Base-by-base conservation (phyloP, 306 rosid genomes). In the Cercis canadensis region DNA sequence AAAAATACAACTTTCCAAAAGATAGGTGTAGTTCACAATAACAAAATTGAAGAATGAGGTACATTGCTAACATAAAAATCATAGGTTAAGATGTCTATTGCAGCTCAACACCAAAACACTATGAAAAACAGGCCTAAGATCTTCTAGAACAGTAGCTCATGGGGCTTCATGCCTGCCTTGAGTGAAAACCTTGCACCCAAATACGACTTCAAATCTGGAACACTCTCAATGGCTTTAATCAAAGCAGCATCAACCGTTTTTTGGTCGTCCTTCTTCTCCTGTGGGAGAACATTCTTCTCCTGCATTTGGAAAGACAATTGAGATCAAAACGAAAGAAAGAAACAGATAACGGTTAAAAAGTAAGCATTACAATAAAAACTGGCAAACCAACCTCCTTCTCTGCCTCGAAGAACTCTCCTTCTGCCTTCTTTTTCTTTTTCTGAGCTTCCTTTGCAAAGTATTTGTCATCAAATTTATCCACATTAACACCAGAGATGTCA, bases 211-310 rank as follows among this genome's bases (percentile, higher is more conserved):
- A 92, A 82, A 7, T 92, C 96, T 3, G 94, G 77, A 52, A 87
- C 96, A 50, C 78, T 72, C 62, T 87, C 90, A 0, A 89, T 84
- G 62, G 87, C 80, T 76, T 87, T 87, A 4, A 92, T 16, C 81
- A 92, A 74, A 0, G 76, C 72, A 1, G 85, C 51, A 65, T 89
- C 96, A 59, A 92, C 86, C 0, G 75, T 64, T 75, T 91, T 91
- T 77, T 92, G 97, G 53, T 87, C 94, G 31, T 92, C 97, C 41
- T 89, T 92, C 77, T 85, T 92, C 80, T 78, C 85, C 40, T 87
- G 90, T 19, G 97, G 92, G 70, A 92, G 82, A 12, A 50, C 81
- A 19, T 70, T 84, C 64, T 87, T 92, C 62, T 89, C 96, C 97
- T 92, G 52, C 55, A 76, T 64, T 61, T 6, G 15, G 10, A 39